A percentile compares a stretch with the other conserved stretches of the same genome.
Conservation (phyloP, 164 flowering plant species). For the Nelumbo lutea region DNA sequence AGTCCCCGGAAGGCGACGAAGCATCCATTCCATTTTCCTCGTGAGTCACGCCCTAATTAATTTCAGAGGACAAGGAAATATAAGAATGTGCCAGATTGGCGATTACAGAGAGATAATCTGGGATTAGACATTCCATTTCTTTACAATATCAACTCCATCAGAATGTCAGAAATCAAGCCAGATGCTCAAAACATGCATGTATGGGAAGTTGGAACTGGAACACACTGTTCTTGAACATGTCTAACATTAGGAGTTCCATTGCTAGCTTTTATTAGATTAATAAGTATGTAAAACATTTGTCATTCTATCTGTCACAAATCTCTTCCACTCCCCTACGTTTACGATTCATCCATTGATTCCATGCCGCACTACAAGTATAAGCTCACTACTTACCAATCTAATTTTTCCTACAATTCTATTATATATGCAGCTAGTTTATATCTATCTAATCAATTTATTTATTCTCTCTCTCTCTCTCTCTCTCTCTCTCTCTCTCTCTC, state of each 20-base stretch:
- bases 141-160: background rate
- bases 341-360: too few species aligned
- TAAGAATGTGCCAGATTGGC: slow-evolving; percentile 5
- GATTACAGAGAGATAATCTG: background rate
- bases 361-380: too few species aligned
- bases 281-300: too few species aligned
- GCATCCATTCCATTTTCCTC: slow-evolving; percentile 49
- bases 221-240: background rate
- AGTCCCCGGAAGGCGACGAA: slow-evolving; percentile 48
- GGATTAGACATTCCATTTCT: slow-evolving; percentile 4
- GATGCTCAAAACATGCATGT: too few species aligned
- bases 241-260: background rate
- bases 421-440: too few species aligned
- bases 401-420: too few species aligned
- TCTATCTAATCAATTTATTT: too few species aligned
- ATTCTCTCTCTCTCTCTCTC: too few species aligned
- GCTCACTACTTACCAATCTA: too few species aligned
- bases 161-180: slow-evolving; percentile 3
- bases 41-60: slow-evolving; percentile 38
- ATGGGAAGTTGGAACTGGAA: background rate
- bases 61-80: background rate
- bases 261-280: background rate
- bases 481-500: too few species aligned
- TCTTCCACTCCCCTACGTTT: too few species aligned
- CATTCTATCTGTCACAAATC: too few species aligned